Conservation (phyloP, 108 stramenopile species). For the Thalassiosira profunda region DNA sequence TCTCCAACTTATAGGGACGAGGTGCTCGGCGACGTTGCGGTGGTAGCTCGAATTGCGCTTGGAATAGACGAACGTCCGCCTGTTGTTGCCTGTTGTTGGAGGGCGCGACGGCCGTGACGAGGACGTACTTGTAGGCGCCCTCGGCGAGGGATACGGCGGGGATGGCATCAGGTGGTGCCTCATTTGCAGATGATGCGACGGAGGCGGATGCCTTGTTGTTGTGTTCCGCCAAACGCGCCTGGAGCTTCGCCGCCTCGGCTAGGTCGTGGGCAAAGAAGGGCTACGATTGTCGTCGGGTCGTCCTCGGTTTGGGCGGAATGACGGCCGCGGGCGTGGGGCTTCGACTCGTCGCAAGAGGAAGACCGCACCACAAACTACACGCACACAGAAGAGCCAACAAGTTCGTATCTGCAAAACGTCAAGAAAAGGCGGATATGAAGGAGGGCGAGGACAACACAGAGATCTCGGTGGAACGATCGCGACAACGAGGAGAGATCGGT, state of each 20-base stretch:
- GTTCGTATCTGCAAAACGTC: too few species aligned
- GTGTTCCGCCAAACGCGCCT: constrained; percentile 43
- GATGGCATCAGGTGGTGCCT: constrained; percentile 11
- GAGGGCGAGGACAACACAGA: too few species aligned
- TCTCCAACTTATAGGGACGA: constrained; percentile 62
- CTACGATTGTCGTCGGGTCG: too few species aligned
- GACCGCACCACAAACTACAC: too few species aligned
- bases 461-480: too few species aligned
- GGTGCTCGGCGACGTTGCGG: constrained; percentile 80
- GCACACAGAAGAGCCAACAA: too few species aligned
- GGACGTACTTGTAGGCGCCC: constrained; percentile 87
- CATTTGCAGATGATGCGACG: not conserved
- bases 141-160: constrained; percentile 71
- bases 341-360: too few species aligned
- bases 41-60: constrained; percentile 69
- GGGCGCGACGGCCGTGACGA: constrained; percentile 61
- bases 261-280: constrained; percentile 81
- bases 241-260: constrained; percentile 61
- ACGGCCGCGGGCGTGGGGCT: too few species aligned
- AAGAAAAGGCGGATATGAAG: too few species aligned
- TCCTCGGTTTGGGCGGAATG: too few species aligned
- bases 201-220: constrained; percentile 1
- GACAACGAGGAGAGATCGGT: too few species aligned
- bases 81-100: not conserved
- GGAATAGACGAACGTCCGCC: constrained; percentile 69